Conservation (phyloP, 805 yeast genomes). For the Candida suzukii region DNA sequence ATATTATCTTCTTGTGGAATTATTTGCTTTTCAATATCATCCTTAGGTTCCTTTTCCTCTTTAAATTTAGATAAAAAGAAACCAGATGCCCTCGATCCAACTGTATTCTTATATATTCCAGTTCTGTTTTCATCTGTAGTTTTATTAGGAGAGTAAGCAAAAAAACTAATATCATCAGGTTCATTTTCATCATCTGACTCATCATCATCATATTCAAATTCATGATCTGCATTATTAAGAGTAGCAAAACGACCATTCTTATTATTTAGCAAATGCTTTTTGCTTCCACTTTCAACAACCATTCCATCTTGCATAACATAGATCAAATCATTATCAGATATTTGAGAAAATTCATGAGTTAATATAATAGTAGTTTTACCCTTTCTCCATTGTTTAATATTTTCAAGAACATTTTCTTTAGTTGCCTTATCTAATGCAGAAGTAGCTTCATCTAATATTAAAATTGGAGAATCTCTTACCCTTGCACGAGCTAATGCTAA, state of each 20-base stretch:
- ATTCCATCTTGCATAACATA: slow-evolving; percentile 53
- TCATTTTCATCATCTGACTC: background rate
- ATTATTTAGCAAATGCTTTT: slow-evolving; percentile 22
- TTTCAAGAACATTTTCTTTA: slow-evolving; percentile 37
- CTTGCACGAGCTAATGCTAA: slow-evolving; percentile 80
- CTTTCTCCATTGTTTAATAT: slow-evolving; percentile 51
- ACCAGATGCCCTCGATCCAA: background rate
- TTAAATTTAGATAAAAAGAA: background rate
- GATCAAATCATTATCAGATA: slow-evolving; percentile 51
- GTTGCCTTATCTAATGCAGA: slow-evolving; percentile 67
- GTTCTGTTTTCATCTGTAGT: too few relatives aligned
- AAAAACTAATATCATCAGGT: background rate
- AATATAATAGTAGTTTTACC: slow-evolving; percentile 73
- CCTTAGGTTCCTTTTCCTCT: background rate
- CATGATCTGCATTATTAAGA: background rate
- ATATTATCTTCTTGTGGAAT: background rate
- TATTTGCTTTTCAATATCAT: background rate
- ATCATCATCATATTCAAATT: background rate
- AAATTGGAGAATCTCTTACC: slow-evolving; percentile 62
- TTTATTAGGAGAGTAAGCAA: too few relatives aligned
- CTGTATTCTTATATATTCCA: background rate
- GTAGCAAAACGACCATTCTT: slow-evolving; percentile 2
- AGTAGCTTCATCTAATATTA: slow-evolving; percentile 80
- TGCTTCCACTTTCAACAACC: slow-evolving; percentile 38
- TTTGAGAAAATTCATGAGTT: slow-evolving; percentile 68